Evolutionary conservation across 2,329 filamentous ascomycete genomes (phyloP), one percentile per base, ranked within the genome.

Genomic region (Mycogone perniciosa): DNA sequence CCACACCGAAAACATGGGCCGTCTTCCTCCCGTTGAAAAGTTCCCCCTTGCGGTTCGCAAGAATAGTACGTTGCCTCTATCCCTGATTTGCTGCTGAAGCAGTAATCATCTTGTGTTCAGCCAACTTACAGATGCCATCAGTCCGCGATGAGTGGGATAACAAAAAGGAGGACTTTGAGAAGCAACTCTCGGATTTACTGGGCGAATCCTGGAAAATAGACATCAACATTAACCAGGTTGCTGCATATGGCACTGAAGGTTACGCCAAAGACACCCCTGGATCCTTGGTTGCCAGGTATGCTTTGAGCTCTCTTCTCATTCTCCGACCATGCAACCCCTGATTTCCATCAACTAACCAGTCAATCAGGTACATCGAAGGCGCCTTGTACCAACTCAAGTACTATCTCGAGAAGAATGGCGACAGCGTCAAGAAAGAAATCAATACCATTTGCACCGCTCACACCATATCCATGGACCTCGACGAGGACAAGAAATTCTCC

Each of bases 121-220:
- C 8, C 0, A 10, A 33, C 3, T 13, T 27, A 30, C 34, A 33
- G 27, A 45, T 31, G 20, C 13, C 13, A 34, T 7, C 39, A 80
- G 76, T 80, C 54, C 75, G 77, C 5, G 78, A 80, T 57, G 67
- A 71, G 11, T 80, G 70, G 69, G 75, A 79, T 13, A 67, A 60
- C 49, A 76, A 73, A 50, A 77, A 74, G 57, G 60, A 54, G 0
- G 71, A 68, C 2, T 55, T 71, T 10, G 75, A 77, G 60, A 61
- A 68, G 47, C 60, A 71, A 48, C 57, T 80, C 38, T 74, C 73
- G 0, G 66, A 68, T 0, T 41, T 71, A 39, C 68, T 80, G 3
- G 75, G 73, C n/a, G 63, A 65, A 34, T 37, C 67, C 6, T 81
- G 77, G 77, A 77, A 71, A 5, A 64, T 79, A 31, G 71, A 77